These are phyloP conservation scores for Globisporangium irregulare DNA, from an alignment of 352 stramenopile species.

Conservation along the genomic window DNA sequence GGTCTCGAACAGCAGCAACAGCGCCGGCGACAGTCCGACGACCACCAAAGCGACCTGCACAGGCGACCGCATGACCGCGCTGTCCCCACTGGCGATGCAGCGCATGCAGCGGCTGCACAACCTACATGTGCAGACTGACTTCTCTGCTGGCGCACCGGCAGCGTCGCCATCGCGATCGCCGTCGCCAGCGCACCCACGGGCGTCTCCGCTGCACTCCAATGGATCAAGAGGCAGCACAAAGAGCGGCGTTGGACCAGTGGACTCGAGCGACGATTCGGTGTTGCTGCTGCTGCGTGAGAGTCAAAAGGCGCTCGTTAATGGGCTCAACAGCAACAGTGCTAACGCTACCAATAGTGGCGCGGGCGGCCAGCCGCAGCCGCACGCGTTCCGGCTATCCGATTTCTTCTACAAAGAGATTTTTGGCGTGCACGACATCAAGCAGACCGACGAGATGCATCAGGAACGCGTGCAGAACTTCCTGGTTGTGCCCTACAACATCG, in stretches of 20 bases:
- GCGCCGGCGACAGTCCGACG: constrained; percentile 1
- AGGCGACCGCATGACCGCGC: constrained; percentile 1
- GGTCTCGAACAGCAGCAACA: constrained; percentile 9
- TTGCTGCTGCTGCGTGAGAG: constrained; percentile 1
- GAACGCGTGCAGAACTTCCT: constrained; percentile 85
- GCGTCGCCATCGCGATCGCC: not conserved
- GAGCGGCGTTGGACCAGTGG: not conserved
- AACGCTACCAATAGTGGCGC: too few relatives aligned
- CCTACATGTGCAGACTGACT: constrained; percentile 33
- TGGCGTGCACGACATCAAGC: constrained; percentile 78
- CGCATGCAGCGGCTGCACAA: constrained; percentile 34
- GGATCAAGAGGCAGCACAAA: not conserved
- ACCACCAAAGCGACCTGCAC: not conserved
- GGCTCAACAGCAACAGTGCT: not conserved
- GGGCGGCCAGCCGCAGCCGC: constrained; percentile 24
- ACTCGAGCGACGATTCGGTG: not conserved
- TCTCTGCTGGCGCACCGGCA: constrained; percentile 1
- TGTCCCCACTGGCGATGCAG: constrained; percentile 31
- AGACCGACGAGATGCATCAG: constrained; percentile 66
- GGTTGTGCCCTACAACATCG: constrained; percentile 64
- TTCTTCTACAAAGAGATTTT: constrained; percentile 88
- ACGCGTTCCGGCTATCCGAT: constrained; percentile 62
- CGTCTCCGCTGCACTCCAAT: constrained; percentile 6
- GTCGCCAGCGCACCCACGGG: not conserved
- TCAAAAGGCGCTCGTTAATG: not conserved